Base-by-base conservation (phyloP, 164 flowering plant genomes). In the Magnolia changhungtana region DNA sequence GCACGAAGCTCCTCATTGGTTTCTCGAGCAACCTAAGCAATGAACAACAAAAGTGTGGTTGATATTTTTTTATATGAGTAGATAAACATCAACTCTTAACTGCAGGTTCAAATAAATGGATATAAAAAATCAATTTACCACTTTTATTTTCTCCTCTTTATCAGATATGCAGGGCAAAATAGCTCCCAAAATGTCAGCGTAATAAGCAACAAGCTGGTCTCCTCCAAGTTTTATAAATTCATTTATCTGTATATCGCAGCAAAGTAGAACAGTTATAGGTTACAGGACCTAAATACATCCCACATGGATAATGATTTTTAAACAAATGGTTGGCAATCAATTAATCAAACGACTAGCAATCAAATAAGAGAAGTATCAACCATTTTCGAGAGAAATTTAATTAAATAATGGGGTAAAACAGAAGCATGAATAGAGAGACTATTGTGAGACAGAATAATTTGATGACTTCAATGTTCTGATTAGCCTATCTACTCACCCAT, bases 141-240 rank as follows among this genome's bases (percentile, higher is more conserved):
- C 95, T 90, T 94, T 86, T 72, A 94, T 96, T 81, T 91, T 94
- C 83, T 96, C 98, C 87, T 94, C 99, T 82, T 94, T 91, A 79
- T 96, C 99, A 76, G 99, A 89, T 80, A 96, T 91, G 84, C 96
- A 91, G 58, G 99, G 99, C 82, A 96, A 83, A 76, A 96, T 89
- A 67, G 98, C 98, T 61, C 99, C 98, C 75, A 96, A 73, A 76
- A 96, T 96, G 80, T 90, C 94, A 83, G 94, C 93, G 85, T 91
- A 94, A 81, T 94, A 89, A 29, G 94, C 95, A 84, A 94, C 91
- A 80, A 96, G 98, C 83, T 94, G 99, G 78, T 91, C 96, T 31
- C 98, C 96, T 68, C 99, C 97, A 80, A 96, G 97, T 83, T 91
- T 96, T 67, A 96, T 96, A 87, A 96, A 94, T 86, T 96, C 99